phyloP scores from a whole-genome alignment of 805 yeast genomes.

The Priceomyces castillae region DNA sequence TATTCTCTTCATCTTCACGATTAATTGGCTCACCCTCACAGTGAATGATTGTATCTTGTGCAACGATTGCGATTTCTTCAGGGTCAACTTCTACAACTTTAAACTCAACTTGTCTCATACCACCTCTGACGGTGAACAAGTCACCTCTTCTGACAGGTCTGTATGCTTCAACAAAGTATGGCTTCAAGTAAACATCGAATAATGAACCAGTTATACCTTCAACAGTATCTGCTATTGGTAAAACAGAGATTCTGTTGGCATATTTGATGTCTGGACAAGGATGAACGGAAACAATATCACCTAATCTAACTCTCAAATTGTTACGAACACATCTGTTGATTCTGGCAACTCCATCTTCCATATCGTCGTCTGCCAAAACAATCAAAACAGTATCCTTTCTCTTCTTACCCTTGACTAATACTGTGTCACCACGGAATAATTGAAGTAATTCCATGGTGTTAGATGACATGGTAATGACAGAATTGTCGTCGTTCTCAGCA shows the following conservation, averaged over 20 bases:
- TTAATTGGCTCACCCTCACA: constrained; percentile 99
- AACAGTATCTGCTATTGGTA: constrained; percentile 97
- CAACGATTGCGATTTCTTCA: constrained; percentile 93
- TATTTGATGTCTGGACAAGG: constrained; percentile 98
- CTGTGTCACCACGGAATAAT: constrained; percentile 97
- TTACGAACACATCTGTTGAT: constrained; percentile 94
- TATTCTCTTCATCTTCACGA: constrained; percentile 97
- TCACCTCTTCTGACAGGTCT: constrained; percentile 98
- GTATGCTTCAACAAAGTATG: constrained; percentile 97
- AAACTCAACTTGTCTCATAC: constrained; percentile 99
- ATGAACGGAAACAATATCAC: constrained; percentile 86
- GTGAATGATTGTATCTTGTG: constrained; percentile 97
- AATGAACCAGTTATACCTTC: constrained; percentile 97
- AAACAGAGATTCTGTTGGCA: constrained; percentile 88
- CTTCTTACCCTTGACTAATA: constrained; percentile 95
- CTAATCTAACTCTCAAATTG: constrained; percentile 89
- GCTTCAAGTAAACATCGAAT: constrained; percentile 94
- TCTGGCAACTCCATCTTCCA: constrained; percentile 93
- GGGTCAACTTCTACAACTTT: constrained; percentile 98
- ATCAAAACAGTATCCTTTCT: constrained; percentile 96
- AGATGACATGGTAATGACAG: constrained; percentile 92
- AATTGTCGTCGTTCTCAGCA: constrained; percentile 95
- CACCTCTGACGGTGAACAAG: constrained; percentile 93
- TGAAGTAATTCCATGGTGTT: constrained; percentile 93
- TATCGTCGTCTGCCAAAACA: constrained; percentile 93